Evolutionary conservation across 2,329 filamentous ascomycete species (phyloP), one percentile per base, ranked within the genome.

Genomic region (Hymenoscyphus scutula): DNA sequence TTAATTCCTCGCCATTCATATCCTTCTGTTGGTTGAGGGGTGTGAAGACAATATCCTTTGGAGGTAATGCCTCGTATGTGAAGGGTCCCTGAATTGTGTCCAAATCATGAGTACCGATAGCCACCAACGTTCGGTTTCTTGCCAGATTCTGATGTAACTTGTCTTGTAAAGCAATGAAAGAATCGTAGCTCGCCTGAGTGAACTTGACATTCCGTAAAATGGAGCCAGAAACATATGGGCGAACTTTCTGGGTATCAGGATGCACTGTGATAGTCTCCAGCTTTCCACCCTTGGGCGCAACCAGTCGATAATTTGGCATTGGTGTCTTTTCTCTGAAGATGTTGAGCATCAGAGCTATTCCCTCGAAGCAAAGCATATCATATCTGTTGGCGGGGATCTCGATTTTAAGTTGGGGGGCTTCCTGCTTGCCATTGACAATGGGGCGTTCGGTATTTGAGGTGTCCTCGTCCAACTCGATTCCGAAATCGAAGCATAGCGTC

Each of bases 131-230:
- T 72, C 95, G 83, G 77, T 98, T 91, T 65, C 95, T 87, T 56
- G 95, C 96, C 68, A 99, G 81, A 75, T 99, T 99, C 76, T 94
- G 90, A 80, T 99, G 95, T 56, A 99, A 85, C 81, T 99, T 99
- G 80, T 99, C 96, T 80, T 99, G 95, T 56, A 99, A 84, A 62
- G 89, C 86, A 75, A 99, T 99, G 89, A 99, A 99, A 73, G 92
- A 97, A 71, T 96, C 91, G 77, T 99, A 99, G 69, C 90, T 85
- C 69, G 89, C 91, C 80, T 95, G 84, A 70, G 91, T 93, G 82
- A 99, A 98, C 73, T 88, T 92, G 81, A 99, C 84, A 75, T 92
- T 91, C 69, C 95, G 88, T 66, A 99, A 81, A 68, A 99, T 90
- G 56, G 94, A 92, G 65, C 90, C 92, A 17, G 94, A 91, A 67